A percentile compares a stretch with the other conserved stretches of the same genome.
Evolutionary conservation across 2,329 filamentous ascomycete genomes (phyloP).

Genomic region (Beauveria sp.): DNA sequence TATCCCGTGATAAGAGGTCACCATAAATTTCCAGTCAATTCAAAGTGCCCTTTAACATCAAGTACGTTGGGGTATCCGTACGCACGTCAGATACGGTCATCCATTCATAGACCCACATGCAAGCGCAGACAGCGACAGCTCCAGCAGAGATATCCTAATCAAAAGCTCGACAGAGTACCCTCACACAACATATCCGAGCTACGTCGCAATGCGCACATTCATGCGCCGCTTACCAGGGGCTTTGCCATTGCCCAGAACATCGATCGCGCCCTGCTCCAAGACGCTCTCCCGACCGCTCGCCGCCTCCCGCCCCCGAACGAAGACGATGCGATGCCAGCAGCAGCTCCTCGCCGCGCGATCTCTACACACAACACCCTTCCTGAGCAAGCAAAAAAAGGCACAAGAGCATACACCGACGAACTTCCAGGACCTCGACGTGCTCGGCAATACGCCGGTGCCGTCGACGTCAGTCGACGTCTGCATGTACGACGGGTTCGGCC

Average conservation of each 20-base stretch:
- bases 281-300: background rate
- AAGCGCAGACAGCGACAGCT: background rate
- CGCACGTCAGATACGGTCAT: conserved; percentile 5
- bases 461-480: conserved; percentile 80
- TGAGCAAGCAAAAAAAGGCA: conserved; percentile 16
- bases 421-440: conserved; percentile 69
- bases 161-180: background rate
- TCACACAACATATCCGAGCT: background rate
- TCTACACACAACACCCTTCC: conserved; percentile 16
- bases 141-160: background rate
- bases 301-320: background rate
- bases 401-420: conserved; percentile 42
- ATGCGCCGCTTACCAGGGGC: background rate
- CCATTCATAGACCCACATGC: background rate
- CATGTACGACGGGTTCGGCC: conserved; percentile 72
- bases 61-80: background rate
- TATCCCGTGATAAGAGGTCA: background rate
- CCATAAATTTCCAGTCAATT: no score
- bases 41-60: no score
- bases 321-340: background rate
- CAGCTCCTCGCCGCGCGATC: background rate
- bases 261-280: background rate
- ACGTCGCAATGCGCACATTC: background rate
- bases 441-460: conserved; percentile 66
- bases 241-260: background rate